Conservation (phyloP, 2,329 filamentous ascomycete genomes). For the Trichoderma pleuroti region DNA sequence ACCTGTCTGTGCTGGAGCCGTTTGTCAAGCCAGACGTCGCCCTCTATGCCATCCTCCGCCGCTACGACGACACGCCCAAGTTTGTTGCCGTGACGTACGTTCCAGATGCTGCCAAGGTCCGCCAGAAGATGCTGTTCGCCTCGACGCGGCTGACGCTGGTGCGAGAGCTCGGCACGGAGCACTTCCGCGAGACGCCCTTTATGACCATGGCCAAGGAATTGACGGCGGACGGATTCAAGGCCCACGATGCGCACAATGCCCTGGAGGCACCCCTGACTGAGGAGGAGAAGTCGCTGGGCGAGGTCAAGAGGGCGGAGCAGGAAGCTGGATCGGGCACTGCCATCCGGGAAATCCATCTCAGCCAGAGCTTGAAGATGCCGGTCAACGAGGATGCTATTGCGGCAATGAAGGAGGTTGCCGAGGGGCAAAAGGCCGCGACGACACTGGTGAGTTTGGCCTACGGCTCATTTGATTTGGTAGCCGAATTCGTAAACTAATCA, state of each 20-base stretch:
- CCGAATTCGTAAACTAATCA: background rate
- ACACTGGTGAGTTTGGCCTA: slow-evolving; percentile 56
- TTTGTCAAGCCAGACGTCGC: slow-evolving; percentile 65
- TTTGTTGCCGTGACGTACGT: slow-evolving; percentile 75
- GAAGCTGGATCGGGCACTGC: slow-evolving; percentile 68
- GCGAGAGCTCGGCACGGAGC: slow-evolving; percentile 72
- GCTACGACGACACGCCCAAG: slow-evolving; percentile 53
- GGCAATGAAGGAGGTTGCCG: slow-evolving; percentile 58
- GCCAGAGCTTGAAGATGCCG: slow-evolving; percentile 55
- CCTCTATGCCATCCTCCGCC: slow-evolving; percentile 71
- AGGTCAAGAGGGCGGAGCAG: slow-evolving; percentile 72
- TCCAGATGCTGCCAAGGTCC: slow-evolving; percentile 72
- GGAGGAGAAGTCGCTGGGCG: slow-evolving; percentile 68
- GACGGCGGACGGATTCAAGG: slow-evolving; percentile 64
- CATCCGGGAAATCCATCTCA: slow-evolving; percentile 55
- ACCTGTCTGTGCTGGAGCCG: slow-evolving; percentile 59
- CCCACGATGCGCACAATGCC: slow-evolving; percentile 65
- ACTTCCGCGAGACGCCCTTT: slow-evolving; percentile 75
- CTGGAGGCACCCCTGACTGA: slow-evolving; percentile 71
- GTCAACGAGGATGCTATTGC: slow-evolving; percentile 60
- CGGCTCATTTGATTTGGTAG: background rate
- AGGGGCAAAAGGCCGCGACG: slow-evolving; percentile 52
- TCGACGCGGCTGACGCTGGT: slow-evolving; percentile 71
- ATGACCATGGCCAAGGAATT: slow-evolving; percentile 67
- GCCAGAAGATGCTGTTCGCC: slow-evolving; percentile 84